Evolutionary conservation across 495 filamentous ascomycete species (phyloP), one percentile per base, ranked within the genome.

Genomic region (Cudoniella acicularis): DNA sequence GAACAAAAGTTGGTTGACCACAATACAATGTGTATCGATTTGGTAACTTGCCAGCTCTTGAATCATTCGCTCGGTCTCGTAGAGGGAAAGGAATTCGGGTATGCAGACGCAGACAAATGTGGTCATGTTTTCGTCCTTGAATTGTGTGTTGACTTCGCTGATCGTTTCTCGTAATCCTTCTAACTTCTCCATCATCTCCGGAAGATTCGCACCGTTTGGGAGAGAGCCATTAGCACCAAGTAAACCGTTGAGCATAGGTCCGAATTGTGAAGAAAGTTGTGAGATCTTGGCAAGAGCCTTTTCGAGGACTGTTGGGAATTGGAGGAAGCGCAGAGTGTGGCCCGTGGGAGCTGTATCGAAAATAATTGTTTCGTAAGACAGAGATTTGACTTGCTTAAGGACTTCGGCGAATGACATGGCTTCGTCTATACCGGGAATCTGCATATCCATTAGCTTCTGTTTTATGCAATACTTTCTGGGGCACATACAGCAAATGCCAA

Each of bases 371-470:
- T 96, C 94, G 82, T 98, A 99, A 10, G 91, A 95, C 61, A 98
- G 86, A n/a, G 90, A 95, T 74, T 98, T 98, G 76, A 99, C 94
- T 75, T 99, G 95, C 75, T 99, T 98, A 59, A 98, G 82, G 49
- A 98, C 94, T 75, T 98, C 94, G 67, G 94, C 94, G 68, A 98
- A 99, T 50, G 94, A 97, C 95, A 98, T 98, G 68, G 94, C 94
- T 73, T 99, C 94, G 72, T 99, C 94, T 56, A 99, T 93, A 73
- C 94, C 94, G 52, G 94, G 94, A 45, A 98, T 98, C 92, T 97
- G 65, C 23, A 53, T n/a, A 16, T 25, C 66, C 69, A 68, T 64
- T 41, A 13, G 36, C 23, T 16, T 21, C 40, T 46, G 20, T 47
- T 21, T 13, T 3, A 20, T 21, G 8, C 13, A 43, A 25, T 17